Conservation (phyloP, 2,329 filamentous ascomycete species). For the Colletotrichum phormii region DNA sequence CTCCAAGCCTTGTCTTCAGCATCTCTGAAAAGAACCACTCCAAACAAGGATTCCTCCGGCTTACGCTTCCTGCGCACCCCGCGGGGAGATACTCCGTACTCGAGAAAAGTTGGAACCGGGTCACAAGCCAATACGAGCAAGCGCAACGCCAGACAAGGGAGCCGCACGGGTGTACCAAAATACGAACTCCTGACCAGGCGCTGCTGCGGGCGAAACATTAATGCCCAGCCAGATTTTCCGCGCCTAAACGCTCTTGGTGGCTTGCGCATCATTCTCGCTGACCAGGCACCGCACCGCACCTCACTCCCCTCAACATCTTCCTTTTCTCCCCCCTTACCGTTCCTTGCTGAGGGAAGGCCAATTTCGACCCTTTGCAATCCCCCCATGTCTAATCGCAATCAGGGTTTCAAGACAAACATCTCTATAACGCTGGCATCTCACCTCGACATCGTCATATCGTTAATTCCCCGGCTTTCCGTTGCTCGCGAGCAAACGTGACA, state of each 20-base stretch:
- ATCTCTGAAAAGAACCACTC: background rate
- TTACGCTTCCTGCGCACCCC: background rate
- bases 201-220: conserved; percentile 12
- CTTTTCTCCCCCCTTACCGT: background rate
- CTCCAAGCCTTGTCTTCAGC: background rate
- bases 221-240: background rate
- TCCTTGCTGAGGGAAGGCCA: background rate
- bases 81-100: background rate
- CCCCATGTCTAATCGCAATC: background rate
- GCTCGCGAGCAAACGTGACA: conserved; percentile 1
- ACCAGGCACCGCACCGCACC: background rate
- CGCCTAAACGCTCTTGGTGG: conserved; percentile 13
- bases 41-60: background rate
- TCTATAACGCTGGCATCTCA: background rate
- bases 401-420: conserved; percentile 20
- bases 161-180: conserved; percentile 22
- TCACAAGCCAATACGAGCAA: conserved; percentile 23
- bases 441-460: background rate
- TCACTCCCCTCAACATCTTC: background rate
- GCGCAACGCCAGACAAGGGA: conserved; percentile 9
- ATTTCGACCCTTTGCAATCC: background rate
- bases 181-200: conserved; percentile 14
- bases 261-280: conserved; percentile 1
- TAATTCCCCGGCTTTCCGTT: background rate
- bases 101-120: background rate